Evolutionary conservation across 139 green algal genomes (phyloP).

Genomic region (Chloropicon primus): DNA sequence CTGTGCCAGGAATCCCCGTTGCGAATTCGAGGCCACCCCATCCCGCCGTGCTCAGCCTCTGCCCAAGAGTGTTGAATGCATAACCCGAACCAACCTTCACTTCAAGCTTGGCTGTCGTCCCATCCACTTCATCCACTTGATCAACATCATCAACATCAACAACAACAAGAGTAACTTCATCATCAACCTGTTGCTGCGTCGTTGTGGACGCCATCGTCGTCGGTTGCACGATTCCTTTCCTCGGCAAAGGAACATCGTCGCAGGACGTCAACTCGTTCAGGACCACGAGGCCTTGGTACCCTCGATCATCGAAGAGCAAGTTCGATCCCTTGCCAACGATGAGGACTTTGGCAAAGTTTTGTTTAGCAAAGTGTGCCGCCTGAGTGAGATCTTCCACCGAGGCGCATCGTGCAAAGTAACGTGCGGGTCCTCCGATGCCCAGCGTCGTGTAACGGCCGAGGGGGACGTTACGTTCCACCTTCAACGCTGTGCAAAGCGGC

Average conservation of each 20-base stretch:
- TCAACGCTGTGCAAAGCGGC: too few species aligned
- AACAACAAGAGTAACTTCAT: too few species aligned
- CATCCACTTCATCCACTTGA: too few species aligned
- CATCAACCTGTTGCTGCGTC: too few species aligned
- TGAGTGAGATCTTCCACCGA: background rate
- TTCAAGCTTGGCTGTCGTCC: too few species aligned
- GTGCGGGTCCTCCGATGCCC: background rate
- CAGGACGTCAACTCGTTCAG: conserved; percentile 20
- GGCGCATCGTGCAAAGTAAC: background rate
- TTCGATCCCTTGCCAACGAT: conserved; percentile 34
- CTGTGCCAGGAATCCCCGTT: conserved; percentile 31
- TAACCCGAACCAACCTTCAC: too few species aligned
- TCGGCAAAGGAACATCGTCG: background rate
- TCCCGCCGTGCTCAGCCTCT: conserved; percentile 3
- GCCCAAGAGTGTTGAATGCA: conserved; percentile 27
- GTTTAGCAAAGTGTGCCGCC: background rate
- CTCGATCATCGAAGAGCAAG: conserved; percentile 31
- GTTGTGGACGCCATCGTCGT: too few species aligned
- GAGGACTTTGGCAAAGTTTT: background rate
- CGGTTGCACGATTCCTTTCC: too few species aligned
- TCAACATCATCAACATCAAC: too few species aligned
- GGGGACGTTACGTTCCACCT: background rate
- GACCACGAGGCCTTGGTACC: conserved; percentile 31
- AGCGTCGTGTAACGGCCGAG: background rate
- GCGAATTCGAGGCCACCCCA: conserved; percentile 33